Evolutionary conservation across 78 protist species (phyloP).

Genomic region (Speleostelium caveatum): DNA sequence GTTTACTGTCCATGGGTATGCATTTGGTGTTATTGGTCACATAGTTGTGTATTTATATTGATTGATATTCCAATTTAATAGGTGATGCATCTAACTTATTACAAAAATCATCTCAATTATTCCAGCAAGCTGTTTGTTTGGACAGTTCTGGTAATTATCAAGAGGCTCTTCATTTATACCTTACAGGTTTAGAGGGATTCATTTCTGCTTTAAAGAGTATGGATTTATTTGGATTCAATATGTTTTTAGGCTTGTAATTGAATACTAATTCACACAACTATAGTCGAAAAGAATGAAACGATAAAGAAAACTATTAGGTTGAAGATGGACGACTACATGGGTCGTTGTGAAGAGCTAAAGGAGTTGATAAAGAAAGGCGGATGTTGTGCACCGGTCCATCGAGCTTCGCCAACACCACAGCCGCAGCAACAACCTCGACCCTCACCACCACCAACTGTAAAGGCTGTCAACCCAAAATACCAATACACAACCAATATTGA

Average conservation of each 20-base stretch:
- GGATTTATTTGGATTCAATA: background rate
- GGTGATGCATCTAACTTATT: constrained; percentile 50
- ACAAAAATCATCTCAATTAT: constrained; percentile 26
- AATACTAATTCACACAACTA: background rate
- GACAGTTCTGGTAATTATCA: constrained; percentile 44
- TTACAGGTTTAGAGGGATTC: constrained; percentile 58
- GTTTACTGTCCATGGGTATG: too few relatives aligned
- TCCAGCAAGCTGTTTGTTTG: constrained; percentile 45
- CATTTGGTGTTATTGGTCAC: too few relatives aligned
- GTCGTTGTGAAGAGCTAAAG: constrained; percentile 48
- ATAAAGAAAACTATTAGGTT: constrained; percentile 35
- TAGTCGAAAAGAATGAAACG: constrained; percentile 69
- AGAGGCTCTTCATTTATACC: constrained; percentile 59
- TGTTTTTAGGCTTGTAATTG: background rate
- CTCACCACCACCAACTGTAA: constrained; percentile 7
- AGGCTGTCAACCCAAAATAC: background rate
- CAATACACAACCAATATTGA: background rate
- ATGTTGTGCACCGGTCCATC: background rate
- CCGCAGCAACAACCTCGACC: background rate
- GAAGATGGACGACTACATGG: constrained; percentile 54
- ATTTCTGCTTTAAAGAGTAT: constrained; percentile 48
- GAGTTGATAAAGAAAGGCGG: constrained; percentile 18
- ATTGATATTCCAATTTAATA: too few relatives aligned
- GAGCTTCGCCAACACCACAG: background rate
- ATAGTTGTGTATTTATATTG: too few relatives aligned